Evolutionary conservation across 2,329 filamentous ascomycete genomes (phyloP).

Genomic region (Gaeumannomyces sp.): DNA sequence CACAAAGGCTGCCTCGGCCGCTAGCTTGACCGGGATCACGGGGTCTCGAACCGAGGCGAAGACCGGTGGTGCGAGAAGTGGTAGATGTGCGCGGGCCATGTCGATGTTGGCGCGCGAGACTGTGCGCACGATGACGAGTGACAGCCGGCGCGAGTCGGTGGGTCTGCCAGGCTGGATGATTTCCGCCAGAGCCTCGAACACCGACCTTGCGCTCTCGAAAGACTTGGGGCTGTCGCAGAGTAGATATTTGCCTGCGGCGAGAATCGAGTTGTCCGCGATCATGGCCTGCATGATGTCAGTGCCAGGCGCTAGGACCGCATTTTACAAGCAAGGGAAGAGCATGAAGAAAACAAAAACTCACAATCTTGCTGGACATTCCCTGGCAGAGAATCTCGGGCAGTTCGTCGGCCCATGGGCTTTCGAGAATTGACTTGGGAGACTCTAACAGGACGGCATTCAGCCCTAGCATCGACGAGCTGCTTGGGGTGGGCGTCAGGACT

Average conservation of each 20-base stretch:
- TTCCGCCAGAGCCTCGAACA: slow-evolving; percentile 72
- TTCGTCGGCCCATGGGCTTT: slow-evolving; percentile 62
- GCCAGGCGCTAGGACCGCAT: slow-evolving; percentile 15
- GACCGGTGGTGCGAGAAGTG: slow-evolving; percentile 71
- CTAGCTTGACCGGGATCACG: slow-evolving; percentile 91
- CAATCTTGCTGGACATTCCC: slow-evolving; percentile 71
- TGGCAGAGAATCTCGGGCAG: slow-evolving; percentile 70
- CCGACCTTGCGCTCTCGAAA: slow-evolving; percentile 70
- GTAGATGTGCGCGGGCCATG: slow-evolving; percentile 73
- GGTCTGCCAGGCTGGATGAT: slow-evolving; percentile 73
- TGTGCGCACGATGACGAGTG: slow-evolving; percentile 83
- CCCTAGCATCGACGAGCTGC: slow-evolving; percentile 71
- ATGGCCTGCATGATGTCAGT: slow-evolving; percentile 50
- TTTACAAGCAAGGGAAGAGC: slow-evolving; percentile 1
- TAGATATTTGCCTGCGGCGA: slow-evolving; percentile 87
- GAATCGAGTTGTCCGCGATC: slow-evolving; percentile 79
- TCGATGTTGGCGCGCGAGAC: slow-evolving; percentile 74
- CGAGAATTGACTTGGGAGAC: slow-evolving; percentile 63
- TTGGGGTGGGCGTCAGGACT: slow-evolving; percentile 71
- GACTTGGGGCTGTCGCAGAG: slow-evolving; percentile 61
- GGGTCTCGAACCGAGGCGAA: slow-evolving; percentile 87
- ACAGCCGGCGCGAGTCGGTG: slow-evolving; percentile 76
- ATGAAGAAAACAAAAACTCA: slow-evolving; percentile 38
- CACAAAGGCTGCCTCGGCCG: slow-evolving; percentile 90
- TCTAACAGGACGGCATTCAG: slow-evolving; percentile 86